phyloP scores from a whole-genome alignment of 768 basidiomycete genomes.

The Leccinum rimulosum region DNA sequence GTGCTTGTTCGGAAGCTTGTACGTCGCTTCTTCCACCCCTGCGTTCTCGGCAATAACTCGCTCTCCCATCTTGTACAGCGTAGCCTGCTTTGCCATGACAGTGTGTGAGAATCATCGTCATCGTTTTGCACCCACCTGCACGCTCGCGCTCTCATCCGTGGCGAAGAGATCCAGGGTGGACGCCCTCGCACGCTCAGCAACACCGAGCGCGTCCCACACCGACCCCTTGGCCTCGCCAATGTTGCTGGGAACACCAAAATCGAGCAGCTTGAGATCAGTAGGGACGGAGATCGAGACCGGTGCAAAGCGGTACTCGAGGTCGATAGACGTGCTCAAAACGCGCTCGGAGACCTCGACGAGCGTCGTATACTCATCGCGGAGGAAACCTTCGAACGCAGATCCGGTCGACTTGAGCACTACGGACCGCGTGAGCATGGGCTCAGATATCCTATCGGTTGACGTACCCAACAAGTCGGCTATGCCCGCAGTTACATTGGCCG shows the following conservation, averaged over 20 bases:
- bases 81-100: slow-evolving; percentile 55
- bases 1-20: slow-evolving; percentile 90
- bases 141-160: slow-evolving; percentile 84
- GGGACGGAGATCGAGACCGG: slow-evolving; percentile 47
- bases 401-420: slow-evolving; percentile 88
- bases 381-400: slow-evolving; percentile 78
- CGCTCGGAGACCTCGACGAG: slow-evolving; percentile 81
- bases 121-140: slow-evolving; percentile 58
- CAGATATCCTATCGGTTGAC: slow-evolving; percentile 14
- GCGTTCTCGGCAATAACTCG: slow-evolving; percentile 65
- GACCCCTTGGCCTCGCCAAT: slow-evolving; percentile 40
- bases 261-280: slow-evolving; percentile 49
- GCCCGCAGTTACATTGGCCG: slow-evolving; percentile 64
- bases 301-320: slow-evolving; percentile 66
- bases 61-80: slow-evolving; percentile 85
- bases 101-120: background rate
- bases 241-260: slow-evolving; percentile 43
- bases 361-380: slow-evolving; percentile 88
- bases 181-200: slow-evolving; percentile 49
- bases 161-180: slow-evolving; percentile 83
- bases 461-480: slow-evolving; percentile 78
- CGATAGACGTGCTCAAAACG: slow-evolving; percentile 86
- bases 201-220: slow-evolving; percentile 58
- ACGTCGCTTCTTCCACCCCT: slow-evolving; percentile 58
- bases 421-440: background rate